These are phyloP conservation scores for Coemansia sp. DNA, from an alignment of 192 early-diverging fungal genomes.

Conservation along the genomic window DNA sequence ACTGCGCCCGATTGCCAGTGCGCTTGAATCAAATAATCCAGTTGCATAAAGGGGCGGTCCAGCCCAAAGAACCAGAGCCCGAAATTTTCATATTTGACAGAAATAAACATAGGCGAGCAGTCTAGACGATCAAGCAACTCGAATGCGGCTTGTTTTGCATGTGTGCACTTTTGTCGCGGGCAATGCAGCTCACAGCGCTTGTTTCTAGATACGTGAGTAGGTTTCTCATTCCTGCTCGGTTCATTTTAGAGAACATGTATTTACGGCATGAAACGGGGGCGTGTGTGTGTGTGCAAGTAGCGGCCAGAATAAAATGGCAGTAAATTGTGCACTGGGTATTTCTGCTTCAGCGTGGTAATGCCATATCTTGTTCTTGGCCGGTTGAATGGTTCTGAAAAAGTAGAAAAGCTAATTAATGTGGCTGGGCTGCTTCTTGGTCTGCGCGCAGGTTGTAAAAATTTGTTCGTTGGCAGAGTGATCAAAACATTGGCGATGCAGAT, in stretches of 20 bases:
- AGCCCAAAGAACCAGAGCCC: neutral
- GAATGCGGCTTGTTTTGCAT: neutral
- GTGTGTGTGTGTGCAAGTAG: no score
- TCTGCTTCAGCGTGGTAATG: neutral
- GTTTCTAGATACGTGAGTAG: no score
- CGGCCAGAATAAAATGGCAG: no score
- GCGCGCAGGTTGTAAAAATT: no score
- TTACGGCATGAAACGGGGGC: no score
- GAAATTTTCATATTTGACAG: neutral
- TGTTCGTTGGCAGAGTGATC: neutral
- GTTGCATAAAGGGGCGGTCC: neutral
- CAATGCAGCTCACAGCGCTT: no score
- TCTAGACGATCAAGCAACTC: neutral
- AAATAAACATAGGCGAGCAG: neutral
- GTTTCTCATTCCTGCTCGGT: neutral
- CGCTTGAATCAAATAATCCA: neutral
- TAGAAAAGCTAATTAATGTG: neutral
- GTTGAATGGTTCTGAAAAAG: slow-evolving; percentile 1
- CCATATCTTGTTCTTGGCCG: neutral
- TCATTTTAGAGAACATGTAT: no score
- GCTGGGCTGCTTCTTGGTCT: neutral
- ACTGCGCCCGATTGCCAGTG: neutral
- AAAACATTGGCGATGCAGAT: neutral
- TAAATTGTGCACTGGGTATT: neutral
- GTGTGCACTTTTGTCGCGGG: no score